Evolutionary conservation across 23 red algal genomes (phyloP).

Genomic region (Rhodosorus marinus): DNA sequence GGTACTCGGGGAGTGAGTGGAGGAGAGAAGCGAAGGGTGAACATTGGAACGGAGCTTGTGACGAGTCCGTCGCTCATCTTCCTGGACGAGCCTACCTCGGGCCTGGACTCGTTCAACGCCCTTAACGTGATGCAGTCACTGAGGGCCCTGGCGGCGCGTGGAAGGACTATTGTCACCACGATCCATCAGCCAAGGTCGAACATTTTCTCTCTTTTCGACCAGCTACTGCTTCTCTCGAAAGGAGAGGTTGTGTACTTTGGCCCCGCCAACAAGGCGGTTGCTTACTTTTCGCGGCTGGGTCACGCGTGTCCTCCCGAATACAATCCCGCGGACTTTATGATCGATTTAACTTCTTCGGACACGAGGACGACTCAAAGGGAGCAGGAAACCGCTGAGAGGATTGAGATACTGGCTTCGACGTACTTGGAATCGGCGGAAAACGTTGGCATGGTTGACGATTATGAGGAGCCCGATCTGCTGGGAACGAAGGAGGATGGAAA

Average conservation of each 20-base stretch:
- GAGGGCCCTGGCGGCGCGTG: slow-evolving; percentile 39
- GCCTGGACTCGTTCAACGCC: slow-evolving; percentile 78
- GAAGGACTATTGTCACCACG: slow-evolving; percentile 72
- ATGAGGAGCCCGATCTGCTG: too few relatives aligned
- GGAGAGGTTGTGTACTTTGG: slow-evolving; percentile 83
- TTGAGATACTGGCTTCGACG: background rate
- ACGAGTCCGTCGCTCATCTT: slow-evolving; percentile 62
- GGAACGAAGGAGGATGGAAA: background rate
- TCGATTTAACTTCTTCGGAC: slow-evolving; percentile 56
- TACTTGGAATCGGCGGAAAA: background rate
- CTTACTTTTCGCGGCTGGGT: slow-evolving; percentile 47
- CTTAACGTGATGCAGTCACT: slow-evolving; percentile 73
- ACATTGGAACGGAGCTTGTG: slow-evolving; percentile 81
- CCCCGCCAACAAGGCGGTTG: slow-evolving; percentile 61
- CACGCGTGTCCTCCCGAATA: slow-evolving; percentile 51
- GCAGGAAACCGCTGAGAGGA: background rate
- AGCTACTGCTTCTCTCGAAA: slow-evolving; percentile 65
- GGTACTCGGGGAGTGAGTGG: slow-evolving; percentile 64
- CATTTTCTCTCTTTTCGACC: slow-evolving; percentile 89
- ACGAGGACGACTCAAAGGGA: slow-evolving; percentile 8
- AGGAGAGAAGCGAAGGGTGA: slow-evolving; percentile 80
- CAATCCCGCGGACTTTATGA: slow-evolving; percentile 90
- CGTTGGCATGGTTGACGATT: background rate
- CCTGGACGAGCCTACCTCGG: slow-evolving; percentile 77
- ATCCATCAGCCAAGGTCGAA: slow-evolving; percentile 91